Evolutionary conservation across 257 asterid species (phyloP), one percentile per base, ranked within the genome.

Genomic region (Buddleja alternifolia): DNA sequence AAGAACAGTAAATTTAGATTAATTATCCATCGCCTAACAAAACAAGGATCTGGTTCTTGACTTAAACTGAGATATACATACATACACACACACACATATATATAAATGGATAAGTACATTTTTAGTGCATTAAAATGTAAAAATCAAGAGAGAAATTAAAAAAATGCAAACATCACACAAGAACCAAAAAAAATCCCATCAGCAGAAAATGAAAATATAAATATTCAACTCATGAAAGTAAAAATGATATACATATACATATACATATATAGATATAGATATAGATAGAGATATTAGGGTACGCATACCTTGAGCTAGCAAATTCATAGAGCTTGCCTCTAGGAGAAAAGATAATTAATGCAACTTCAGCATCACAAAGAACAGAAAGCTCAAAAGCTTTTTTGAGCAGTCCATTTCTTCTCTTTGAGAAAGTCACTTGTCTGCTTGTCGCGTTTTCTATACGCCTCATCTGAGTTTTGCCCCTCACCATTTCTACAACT

Each of bases 391-490:
- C 97, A 69, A 88, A 91, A 0, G 97, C 97, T 58, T 91, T 91
- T 48, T 91, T 91, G 4, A 88, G 83, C 53, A 91, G 77, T 8
- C 98, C 96, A 79, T 85, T 92, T 80, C 96, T 72, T 57, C 98
- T 78, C 86, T 92, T 92, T 1, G 98, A 92, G 93, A 92, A 89
- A 64, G 98, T 90, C 10, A 90, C 97, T 74, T 92, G 97, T 67
- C 98, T 70, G 83, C 97, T 89, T 6, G 97, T 88, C 4, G 93
- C 95, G 89, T 90, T 88, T 65, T 92, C 98, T 58, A 92, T 92
- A 61, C 92, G 96, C 93, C 89, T 74, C 96, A 92, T 84, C 88
- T 90, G 88, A 25, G 98, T 92, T 68, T 92, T 92, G n/a, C 98
- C 98, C 69, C 98, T 69, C 80, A 88, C 98, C 98, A 92, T 92